Evolutionary conservation across 805 yeast genomes (phyloP).

Genomic region (Starmerella kuoi): DNA sequence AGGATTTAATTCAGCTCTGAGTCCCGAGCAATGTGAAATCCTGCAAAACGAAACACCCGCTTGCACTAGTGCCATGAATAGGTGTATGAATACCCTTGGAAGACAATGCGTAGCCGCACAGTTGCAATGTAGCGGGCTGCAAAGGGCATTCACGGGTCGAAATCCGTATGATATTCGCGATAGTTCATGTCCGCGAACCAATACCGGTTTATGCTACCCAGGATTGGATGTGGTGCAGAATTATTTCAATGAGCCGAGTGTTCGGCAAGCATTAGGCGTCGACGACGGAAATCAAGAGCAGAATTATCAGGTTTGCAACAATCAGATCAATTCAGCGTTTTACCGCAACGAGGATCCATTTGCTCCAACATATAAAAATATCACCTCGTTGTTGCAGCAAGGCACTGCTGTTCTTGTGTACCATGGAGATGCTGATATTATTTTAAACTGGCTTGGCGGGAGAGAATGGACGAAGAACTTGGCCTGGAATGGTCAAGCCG

Average conservation of each 20-base stretch:
- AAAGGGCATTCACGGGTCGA: constrained; percentile 31
- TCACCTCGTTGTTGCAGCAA: constrained; percentile 55
- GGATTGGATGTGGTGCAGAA: constrained; percentile 41
- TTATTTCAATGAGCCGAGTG: constrained; percentile 43
- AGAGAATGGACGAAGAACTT: constrained; percentile 63
- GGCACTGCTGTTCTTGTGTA: constrained; percentile 73
- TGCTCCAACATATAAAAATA: constrained; percentile 69
- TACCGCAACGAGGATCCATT: constrained; percentile 50
- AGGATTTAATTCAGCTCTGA: constrained; percentile 39
- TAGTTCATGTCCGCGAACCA: constrained; percentile 49
- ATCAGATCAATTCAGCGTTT: constrained; percentile 57
- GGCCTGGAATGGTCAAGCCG: constrained; percentile 45
- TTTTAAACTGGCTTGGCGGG: constrained; percentile 93
- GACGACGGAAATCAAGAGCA: constrained; percentile 29
- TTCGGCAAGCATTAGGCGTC: constrained; percentile 48
- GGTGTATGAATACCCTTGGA: constrained; percentile 15
- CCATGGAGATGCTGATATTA: constrained; percentile 93
- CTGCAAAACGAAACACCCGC: constrained; percentile 7
- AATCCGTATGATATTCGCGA: constrained; percentile 57
- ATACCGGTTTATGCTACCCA: constrained; percentile 42
- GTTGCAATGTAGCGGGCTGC: constrained; percentile 11
- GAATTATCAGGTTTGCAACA: constrained; percentile 57
- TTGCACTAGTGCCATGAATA: constrained; percentile 11
- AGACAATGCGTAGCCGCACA: constrained; percentile 12
- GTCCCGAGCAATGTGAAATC: constrained; percentile 10